These are phyloP conservation scores for Sanguinoderma infundibulare DNA, from an alignment of 1,284 basidiomycete genomes.

Conservation along the genomic window DNA sequence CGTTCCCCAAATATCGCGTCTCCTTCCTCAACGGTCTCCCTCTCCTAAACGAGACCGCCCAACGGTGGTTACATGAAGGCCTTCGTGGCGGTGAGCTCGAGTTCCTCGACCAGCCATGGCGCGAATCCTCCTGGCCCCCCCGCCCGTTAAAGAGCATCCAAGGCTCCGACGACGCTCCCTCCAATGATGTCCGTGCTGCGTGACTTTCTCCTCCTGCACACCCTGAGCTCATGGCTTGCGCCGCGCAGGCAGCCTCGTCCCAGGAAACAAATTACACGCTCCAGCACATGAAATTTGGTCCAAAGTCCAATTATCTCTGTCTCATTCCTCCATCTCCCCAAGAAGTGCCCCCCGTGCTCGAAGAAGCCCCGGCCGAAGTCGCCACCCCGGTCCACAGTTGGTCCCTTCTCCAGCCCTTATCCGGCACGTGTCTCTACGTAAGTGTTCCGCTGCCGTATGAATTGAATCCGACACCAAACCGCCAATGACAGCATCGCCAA, in stretches of 20 bases:
- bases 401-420: conserved; percentile 77
- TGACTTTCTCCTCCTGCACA: not conserved
- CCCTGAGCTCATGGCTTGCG: conserved; percentile 15
- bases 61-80: conserved; percentile 70
- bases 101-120: conserved; percentile 73
- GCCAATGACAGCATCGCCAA: conserved; percentile 67
- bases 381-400: conserved; percentile 71
- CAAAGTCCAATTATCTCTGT: conserved; percentile 70
- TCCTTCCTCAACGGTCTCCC: conserved; percentile 83
- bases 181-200: conserved; percentile 34
- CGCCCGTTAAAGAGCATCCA: conserved; percentile 60
- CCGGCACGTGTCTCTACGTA: conserved; percentile 82
- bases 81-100: conserved; percentile 74
- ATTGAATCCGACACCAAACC: conserved; percentile 15
- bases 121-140: conserved; percentile 40
- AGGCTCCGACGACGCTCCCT: conserved; percentile 41
- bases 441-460: conserved; percentile 36
- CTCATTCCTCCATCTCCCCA: conserved; percentile 70
- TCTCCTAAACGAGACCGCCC: conserved; percentile 74
- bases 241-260: conserved; percentile 32
- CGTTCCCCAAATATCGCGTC: conserved; percentile 86
- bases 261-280: conserved; percentile 45
- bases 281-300: conserved; percentile 74
- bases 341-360: conserved; percentile 46
- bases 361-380: conserved; percentile 59